These are phyloP conservation scores for Aegilops umbellulata DNA, from an alignment of 176 grass and related monocot genomes.

Conservation along the genomic window DNA sequence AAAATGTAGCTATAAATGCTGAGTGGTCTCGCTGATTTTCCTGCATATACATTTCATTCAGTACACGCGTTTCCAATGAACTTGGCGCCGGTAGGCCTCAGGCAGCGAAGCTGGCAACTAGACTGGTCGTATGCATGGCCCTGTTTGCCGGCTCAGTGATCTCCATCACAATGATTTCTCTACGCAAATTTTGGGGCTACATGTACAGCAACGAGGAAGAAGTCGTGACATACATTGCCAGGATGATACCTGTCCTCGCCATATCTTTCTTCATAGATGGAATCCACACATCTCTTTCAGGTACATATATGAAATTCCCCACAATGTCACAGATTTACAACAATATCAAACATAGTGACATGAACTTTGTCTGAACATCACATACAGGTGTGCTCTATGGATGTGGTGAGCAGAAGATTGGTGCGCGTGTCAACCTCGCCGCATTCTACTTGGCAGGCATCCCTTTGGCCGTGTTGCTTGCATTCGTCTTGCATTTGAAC, in stretches of 20 bases:
- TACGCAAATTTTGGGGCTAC: neutral
- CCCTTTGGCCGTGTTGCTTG: slow-evolving; percentile 24
- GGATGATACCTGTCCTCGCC: neutral
- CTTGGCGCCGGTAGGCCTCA: neutral
- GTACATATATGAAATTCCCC: neutral
- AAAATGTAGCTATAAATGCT: neutral
- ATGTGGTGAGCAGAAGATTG: slow-evolving; percentile 19
- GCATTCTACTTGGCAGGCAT: slow-evolving; percentile 30
- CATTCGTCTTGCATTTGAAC: slow-evolving; percentile 10
- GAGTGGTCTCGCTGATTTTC: neutral
- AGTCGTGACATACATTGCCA: neutral
- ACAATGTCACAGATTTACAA: neutral
- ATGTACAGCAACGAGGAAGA: neutral
- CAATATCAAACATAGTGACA: neutral
- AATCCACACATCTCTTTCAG: neutral
- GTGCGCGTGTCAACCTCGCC: slow-evolving; percentile 1
- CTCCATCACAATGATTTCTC: neutral
- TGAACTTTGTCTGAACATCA: neutral
- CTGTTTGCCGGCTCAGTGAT: neutral
- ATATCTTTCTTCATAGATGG: neutral
- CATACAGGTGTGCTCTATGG: slow-evolving; percentile 13
- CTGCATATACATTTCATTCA: neutral
- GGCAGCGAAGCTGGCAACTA: neutral
- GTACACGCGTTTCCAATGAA: neutral
- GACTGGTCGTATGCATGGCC: neutral